Conservation (phyloP, 2,329 filamentous ascomycete genomes). For the Ceratocystis colombiana region DNA sequence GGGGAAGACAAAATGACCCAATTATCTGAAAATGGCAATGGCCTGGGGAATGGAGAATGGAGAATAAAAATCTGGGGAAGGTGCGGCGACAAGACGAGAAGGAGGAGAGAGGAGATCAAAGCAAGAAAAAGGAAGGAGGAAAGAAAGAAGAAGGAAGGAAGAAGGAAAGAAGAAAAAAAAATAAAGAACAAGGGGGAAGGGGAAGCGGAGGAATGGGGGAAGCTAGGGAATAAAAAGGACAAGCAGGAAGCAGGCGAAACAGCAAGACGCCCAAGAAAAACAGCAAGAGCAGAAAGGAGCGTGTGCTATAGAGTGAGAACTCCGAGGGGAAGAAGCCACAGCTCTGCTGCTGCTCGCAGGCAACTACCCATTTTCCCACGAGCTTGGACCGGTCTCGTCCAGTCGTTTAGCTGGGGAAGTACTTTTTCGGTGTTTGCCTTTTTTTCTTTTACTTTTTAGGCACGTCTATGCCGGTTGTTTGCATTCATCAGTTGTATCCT, state of each 20-base stretch:
- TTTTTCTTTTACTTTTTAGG: not conserved
- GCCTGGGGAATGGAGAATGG: slow-evolving; percentile 10
- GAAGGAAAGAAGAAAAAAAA: slow-evolving; percentile 16
- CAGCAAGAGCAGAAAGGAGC: not conserved
- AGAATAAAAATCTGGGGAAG: slow-evolving; percentile 16
- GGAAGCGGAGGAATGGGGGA: slow-evolving; percentile 8
- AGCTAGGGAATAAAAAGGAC: slow-evolving; percentile 15
- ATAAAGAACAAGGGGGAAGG: not conserved
- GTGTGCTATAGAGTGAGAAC: not conserved
- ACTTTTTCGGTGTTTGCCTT: not conserved
- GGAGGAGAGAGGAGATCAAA: slow-evolving; percentile 8
- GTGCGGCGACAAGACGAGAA: not conserved
- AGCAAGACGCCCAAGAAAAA: not conserved
- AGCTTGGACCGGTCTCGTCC: not conserved
- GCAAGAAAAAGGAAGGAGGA: slow-evolving; percentile 3
- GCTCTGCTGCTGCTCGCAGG: slow-evolving; percentile 3
- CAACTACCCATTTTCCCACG: slow-evolving; percentile 2
- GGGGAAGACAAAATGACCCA: slow-evolving; percentile 12
- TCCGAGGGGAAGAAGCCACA: slow-evolving; percentile 8
- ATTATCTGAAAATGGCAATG: slow-evolving; percentile 9
- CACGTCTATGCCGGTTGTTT: not conserved
- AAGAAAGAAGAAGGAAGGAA: slow-evolving; percentile 11
- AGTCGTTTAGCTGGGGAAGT: not conserved
- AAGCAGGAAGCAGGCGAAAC: not conserved
- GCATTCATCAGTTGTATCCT: not conserved